A percentile compares a stretch with the other conserved stretches of the same genome.
Conservation (phyloP, 495 filamentous ascomycete species). For the Penicillium subrubescens region DNA sequence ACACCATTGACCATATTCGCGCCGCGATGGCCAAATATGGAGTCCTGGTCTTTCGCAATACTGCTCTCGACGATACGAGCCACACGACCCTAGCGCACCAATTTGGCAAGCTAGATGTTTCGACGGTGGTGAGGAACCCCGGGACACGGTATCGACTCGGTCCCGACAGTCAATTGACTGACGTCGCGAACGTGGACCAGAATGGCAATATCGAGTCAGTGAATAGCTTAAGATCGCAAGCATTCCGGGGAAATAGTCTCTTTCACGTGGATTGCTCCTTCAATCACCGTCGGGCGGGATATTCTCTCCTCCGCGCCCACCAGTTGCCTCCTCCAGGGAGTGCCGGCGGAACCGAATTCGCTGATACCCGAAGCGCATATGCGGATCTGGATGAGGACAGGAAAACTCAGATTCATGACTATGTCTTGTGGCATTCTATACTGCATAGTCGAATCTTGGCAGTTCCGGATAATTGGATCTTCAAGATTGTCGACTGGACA, state of each 20-base stretch:
- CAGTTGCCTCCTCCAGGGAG: constrained; percentile 50
- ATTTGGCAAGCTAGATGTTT: constrained; percentile 39
- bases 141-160: neutral
- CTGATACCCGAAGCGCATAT: constrained; percentile 56
- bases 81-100: constrained; percentile 55
- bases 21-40: constrained; percentile 46
- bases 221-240: neutral
- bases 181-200: constrained; percentile 33
- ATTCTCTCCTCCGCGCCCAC: constrained; percentile 54
- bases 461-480: constrained; percentile 45
- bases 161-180: constrained; percentile 44
- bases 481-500: constrained; percentile 25
- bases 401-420: constrained; percentile 45
- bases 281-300: constrained; percentile 52
- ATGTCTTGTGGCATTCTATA: constrained; percentile 54
- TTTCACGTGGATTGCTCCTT: constrained; percentile 45
- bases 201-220: constrained; percentile 9
- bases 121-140: neutral
- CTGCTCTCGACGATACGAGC: constrained; percentile 48
- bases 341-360: constrained; percentile 59
- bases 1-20: neutral
- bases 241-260: constrained; percentile 47
- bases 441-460: constrained; percentile 54
- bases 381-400: constrained; percentile 46
- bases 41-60: constrained; percentile 54